Evolutionary conservation across 352 stramenopile species (phyloP).

Genomic region (Globisporangium polare): DNA sequence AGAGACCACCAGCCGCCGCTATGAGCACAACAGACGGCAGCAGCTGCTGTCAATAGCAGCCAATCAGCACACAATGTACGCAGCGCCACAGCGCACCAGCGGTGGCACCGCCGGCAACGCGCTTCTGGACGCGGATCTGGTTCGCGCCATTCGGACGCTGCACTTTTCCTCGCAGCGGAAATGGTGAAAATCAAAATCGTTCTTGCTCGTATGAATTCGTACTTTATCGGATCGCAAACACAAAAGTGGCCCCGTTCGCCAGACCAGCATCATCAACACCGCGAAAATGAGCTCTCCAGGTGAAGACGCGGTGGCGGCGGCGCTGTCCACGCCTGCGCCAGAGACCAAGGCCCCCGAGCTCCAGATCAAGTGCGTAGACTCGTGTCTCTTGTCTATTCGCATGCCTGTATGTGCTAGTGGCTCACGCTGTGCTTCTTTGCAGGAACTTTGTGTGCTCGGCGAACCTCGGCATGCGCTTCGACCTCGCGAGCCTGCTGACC

Average conservation of each 20-base stretch:
- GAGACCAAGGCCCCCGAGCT: constrained; percentile 25
- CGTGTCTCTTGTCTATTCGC: not conserved
- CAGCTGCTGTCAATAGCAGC: not conserved
- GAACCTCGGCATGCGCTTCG: constrained; percentile 80
- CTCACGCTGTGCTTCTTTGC: not conserved
- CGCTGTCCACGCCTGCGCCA: constrained; percentile 4
- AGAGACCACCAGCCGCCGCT: not conserved
- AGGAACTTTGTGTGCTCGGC: constrained; percentile 81
- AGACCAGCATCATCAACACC: not conserved
- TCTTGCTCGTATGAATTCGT: not conserved
- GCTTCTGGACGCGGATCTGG: constrained; percentile 27
- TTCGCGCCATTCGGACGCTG: constrained; percentile 29
- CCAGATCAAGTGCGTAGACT: constrained; percentile 57
- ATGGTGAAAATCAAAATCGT: not conserved
- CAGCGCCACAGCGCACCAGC: not conserved
- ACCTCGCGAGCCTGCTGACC: constrained; percentile 59
- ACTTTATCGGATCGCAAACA: constrained; percentile 5
- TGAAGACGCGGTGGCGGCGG: constrained; percentile 10
- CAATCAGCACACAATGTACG: not conserved
- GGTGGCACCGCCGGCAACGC: not conserved
- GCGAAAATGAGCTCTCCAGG: constrained; percentile 5
- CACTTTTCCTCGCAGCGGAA: constrained; percentile 19
- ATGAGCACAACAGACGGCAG: not conserved
- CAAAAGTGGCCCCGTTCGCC: constrained; percentile 5
- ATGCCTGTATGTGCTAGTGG: not conserved